Evolutionary conservation across 306 rosid species (phyloP).

Genomic region (Vigna hirtella): DNA sequence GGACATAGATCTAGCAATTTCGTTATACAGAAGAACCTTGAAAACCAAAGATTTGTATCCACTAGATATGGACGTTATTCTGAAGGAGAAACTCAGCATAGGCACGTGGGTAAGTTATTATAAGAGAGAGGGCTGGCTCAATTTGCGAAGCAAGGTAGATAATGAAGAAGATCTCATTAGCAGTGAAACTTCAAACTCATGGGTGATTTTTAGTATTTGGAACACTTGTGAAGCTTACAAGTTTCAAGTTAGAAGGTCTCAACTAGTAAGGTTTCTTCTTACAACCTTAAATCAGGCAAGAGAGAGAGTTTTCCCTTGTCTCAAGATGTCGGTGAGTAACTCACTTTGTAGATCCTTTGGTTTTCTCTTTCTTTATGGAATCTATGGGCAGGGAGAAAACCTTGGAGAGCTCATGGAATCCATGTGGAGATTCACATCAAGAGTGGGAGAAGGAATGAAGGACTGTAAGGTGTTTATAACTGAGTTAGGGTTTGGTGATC

Average conservation of each 20-base stretch:
- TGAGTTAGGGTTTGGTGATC: slow-evolving; percentile 51
- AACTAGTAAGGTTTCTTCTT: slow-evolving; percentile 50
- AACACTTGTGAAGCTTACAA: slow-evolving; percentile 42
- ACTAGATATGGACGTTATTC: slow-evolving; percentile 61
- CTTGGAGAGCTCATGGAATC: slow-evolving; percentile 62
- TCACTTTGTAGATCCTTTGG: slow-evolving; percentile 21
- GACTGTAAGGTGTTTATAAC: slow-evolving; percentile 8
- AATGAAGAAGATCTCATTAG: slow-evolving; percentile 13
- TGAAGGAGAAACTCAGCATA: slow-evolving; percentile 64
- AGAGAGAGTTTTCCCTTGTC: slow-evolving; percentile 61
- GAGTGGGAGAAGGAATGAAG: slow-evolving; percentile 50
- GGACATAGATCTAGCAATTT: slow-evolving; percentile 54
- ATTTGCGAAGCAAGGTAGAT: slow-evolving; percentile 38
- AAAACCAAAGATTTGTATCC: slow-evolving; percentile 13
- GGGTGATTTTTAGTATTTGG: slow-evolving; percentile 70
- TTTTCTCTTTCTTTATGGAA: slow-evolving; percentile 61
- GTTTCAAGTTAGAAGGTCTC: slow-evolving; percentile 53
- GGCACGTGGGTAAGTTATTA: slow-evolving; percentile 73
- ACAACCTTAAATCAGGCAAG: slow-evolving; percentile 55
- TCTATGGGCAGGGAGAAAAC: slow-evolving; percentile 67
- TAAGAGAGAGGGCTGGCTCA: slow-evolving; percentile 52
- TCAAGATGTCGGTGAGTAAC: slow-evolving; percentile 40
- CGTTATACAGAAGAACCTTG: slow-evolving; percentile 48
- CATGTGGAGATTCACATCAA: slow-evolving; percentile 60
- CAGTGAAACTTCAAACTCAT: slow-evolving; percentile 53